These are phyloP conservation scores for Symmetrospora coprosmae DNA, from an alignment of 768 basidiomycete species.

Conservation along the genomic window DNA sequence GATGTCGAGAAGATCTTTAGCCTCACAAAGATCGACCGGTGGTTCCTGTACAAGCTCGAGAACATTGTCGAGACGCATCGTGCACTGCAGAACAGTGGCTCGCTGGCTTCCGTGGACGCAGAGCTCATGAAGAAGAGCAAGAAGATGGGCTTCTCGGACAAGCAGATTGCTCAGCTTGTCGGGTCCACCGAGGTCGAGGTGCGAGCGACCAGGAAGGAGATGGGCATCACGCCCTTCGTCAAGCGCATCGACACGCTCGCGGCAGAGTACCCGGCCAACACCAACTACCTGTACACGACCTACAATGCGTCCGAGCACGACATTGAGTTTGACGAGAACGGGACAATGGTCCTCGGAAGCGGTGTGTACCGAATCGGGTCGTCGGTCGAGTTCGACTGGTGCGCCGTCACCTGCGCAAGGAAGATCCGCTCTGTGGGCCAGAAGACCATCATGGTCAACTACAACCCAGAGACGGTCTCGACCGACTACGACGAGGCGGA, in stretches of 20 bases:
- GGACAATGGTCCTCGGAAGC: conserved; percentile 97
- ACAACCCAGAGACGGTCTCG: conserved; percentile 98
- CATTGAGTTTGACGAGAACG: conserved; percentile 85
- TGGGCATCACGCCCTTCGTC: conserved; percentile 86
- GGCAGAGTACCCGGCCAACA: conserved; percentile 95
- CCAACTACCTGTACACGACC: conserved; percentile 98
- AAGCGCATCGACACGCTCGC: conserved; percentile 98
- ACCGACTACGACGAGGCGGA: conserved; percentile 99
- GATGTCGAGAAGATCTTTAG: conserved; percentile 79
- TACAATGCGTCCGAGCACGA: conserved; percentile 96
- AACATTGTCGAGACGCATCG: conserved; percentile 86
- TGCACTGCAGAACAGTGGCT: conserved; percentile 54
- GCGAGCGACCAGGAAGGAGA: conserved; percentile 69
- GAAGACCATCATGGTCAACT: conserved; percentile 97
- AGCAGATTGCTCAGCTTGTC: conserved; percentile 74
- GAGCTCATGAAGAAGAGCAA: conserved; percentile 78
- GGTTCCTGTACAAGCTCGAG: conserved; percentile 98
- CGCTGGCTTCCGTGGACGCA: conserved; percentile 54
- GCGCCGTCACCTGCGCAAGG: conserved; percentile 94
- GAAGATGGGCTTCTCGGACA: conserved; percentile 85
- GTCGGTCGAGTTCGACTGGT: conserved; percentile 99
- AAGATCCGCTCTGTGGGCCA: conserved; percentile 82
- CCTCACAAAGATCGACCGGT: conserved; percentile 97
- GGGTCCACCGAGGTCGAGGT: conserved; percentile 53
- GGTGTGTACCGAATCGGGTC: conserved; percentile 97